phyloP scores from a whole-genome alignment of 768 basidiomycete species.

The Dacryopinax primogenitus region DNA sequence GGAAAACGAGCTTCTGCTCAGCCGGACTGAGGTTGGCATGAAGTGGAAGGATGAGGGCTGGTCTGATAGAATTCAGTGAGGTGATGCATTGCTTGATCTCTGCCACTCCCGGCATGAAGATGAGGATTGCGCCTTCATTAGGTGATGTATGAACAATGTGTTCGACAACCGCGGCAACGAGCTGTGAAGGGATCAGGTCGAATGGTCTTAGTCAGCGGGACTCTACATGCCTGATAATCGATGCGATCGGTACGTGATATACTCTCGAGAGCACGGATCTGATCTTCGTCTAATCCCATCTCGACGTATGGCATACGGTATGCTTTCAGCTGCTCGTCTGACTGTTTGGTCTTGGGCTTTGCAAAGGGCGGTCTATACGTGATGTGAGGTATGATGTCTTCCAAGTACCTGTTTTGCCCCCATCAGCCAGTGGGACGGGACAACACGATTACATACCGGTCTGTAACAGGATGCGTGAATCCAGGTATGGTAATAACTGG shows the following conservation, averaged over 20 bases:
- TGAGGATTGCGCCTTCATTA: constrained; percentile 52
- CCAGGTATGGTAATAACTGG: constrained; percentile 79
- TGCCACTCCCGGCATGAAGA: constrained; percentile 85
- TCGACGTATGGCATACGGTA: constrained; percentile 40
- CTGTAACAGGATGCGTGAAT: constrained; percentile 60
- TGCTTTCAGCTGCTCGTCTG: constrained; percentile 35
- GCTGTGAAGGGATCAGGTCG: constrained; percentile 26
- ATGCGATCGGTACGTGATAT: constrained; percentile 50
- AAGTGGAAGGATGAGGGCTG: constrained; percentile 54
- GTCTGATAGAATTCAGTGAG: constrained; percentile 34
- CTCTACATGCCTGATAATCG: constrained; percentile 45
- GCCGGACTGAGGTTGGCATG: constrained; percentile 79
- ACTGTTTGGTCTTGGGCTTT: constrained; percentile 32
- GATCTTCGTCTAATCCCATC: constrained; percentile 41
- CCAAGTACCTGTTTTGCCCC: constrained; percentile 50
- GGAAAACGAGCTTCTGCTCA: constrained; percentile 72
- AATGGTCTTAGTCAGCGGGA: neutral
- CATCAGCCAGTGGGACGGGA: neutral
- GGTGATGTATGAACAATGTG: constrained; percentile 44
- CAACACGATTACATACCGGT: constrained; percentile 38
- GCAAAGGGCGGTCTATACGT: constrained; percentile 40
- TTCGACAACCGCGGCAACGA: constrained; percentile 52
- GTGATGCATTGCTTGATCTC: constrained; percentile 72
- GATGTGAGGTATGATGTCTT: constrained; percentile 54
- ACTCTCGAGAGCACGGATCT: constrained; percentile 44